Base-by-base conservation (phyloP, 75 land plant species). In the Selaginella tamariscina region DNA sequence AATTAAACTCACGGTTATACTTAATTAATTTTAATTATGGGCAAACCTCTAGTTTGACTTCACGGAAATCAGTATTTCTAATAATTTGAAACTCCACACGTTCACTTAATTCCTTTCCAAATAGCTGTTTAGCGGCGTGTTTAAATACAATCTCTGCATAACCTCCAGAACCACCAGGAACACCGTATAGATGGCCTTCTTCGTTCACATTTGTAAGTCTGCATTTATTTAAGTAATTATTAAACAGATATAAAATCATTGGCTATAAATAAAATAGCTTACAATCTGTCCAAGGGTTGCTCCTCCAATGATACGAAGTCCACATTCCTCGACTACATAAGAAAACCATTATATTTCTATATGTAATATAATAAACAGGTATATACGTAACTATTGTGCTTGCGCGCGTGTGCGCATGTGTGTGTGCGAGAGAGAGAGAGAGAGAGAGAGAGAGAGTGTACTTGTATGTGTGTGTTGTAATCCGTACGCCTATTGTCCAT, bases 121-220 rank as follows among this genome's bases (percentile, higher is more conserved):
- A 92, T 0, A 92, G 72, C 28, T 27, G 56, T 66, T 79, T 84
- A 27, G 94, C 94, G 68, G 98, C 84, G 82, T 89, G 44, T 2
- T 82, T 64, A 54, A 92, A 92, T 23, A 92, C 73, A 68, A 82
- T 77, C 55, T 88, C 98, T 44, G 94, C 89, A 78, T 88, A 92
- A 49, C 98, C 94, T 30, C 98, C 98, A 56, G 98, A 92, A 29
- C 95, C 86, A 39, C 98, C 98, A 57, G 57, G 56, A 18, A 86
- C 87, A 30, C 95, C 98, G 80, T 70, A 92, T 33, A 92, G 78
- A 66, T 81, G 79, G 2, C 84, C 98, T 62, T 79, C 76, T 28
- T 84, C 86, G 57, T 82, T 71, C 69, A 87, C 90, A 79, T 93
- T 93, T 62, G 95, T 78, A 32, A 93, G 57, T 71, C 91, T 88